Conservation (phyloP, 2,329 filamentous ascomycete genomes). For the Ophiostoma perfectum region DNA sequence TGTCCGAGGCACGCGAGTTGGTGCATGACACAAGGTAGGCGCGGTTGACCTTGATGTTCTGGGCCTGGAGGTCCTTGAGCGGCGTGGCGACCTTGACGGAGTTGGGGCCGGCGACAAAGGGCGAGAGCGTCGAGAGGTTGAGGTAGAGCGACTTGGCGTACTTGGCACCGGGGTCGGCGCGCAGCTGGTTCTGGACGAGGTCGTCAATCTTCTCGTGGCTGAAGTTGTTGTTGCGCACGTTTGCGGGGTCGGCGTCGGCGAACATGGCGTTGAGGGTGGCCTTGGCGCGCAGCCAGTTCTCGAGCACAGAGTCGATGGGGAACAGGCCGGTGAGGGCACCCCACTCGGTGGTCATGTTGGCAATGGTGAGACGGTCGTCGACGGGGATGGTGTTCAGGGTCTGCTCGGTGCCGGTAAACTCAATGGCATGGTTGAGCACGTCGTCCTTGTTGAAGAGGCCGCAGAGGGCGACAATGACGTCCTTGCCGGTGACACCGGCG, state of each 20-base stretch:
- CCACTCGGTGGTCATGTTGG: constrained; percentile 76
- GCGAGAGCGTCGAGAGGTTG: constrained; percentile 77
- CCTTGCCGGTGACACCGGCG: constrained; percentile 80
- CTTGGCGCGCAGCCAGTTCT: constrained; percentile 69
- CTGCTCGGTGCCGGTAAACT: constrained; percentile 75
- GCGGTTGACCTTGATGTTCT: constrained; percentile 73
- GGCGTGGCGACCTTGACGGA: constrained; percentile 84
- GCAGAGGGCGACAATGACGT: constrained; percentile 85
- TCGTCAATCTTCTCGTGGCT: constrained; percentile 68
- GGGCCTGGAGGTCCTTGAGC: constrained; percentile 62
- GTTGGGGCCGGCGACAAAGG: constrained; percentile 82
- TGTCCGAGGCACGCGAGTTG: constrained; percentile 74
- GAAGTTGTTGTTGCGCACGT: constrained; percentile 51
- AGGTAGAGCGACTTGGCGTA: constrained; percentile 83
- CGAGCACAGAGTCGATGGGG: constrained; percentile 68
- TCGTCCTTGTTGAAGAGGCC: constrained; percentile 81
- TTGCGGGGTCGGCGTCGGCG: constrained; percentile 29
- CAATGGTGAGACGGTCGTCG: constrained; percentile 64
- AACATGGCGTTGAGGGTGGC: constrained; percentile 66
- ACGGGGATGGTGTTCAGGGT: constrained; percentile 64
- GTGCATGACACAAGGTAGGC: constrained; percentile 89
- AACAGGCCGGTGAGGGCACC: constrained; percentile 65
- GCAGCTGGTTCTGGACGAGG: constrained; percentile 60
- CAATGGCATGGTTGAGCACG: constrained; percentile 84
- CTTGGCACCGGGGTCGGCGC: constrained; percentile 67